Conservation (phyloP, 129 eudicot species). For the Scalesia atractyloides region DNA sequence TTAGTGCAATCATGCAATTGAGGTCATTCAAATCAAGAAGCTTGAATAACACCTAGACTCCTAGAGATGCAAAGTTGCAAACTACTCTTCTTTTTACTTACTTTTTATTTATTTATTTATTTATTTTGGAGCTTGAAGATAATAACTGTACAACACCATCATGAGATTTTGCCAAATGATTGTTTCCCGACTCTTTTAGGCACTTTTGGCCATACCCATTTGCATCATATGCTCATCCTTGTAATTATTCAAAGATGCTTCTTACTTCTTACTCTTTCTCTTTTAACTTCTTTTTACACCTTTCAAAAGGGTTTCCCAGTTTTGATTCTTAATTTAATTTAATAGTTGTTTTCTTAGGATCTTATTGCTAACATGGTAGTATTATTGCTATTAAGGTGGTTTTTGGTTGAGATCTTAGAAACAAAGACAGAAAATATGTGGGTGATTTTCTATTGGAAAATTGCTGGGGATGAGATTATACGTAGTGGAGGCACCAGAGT, state of each 20-base stretch:
- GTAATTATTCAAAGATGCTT: slow-evolving; percentile 30
- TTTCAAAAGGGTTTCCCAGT: not conserved
- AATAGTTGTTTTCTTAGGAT: not conserved
- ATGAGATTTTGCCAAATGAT: slow-evolving; percentile 39
- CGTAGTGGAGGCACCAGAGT: too few relatives aligned
- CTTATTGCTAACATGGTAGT: not conserved
- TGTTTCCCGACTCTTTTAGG: slow-evolving; percentile 37
- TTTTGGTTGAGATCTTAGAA: not conserved
- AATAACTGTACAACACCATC: slow-evolving; percentile 30
- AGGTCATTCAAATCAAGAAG: slow-evolving; percentile 26
- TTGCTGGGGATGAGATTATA: too few relatives aligned
- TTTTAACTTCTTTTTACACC: not conserved
- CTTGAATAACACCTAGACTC: slow-evolving; percentile 33
- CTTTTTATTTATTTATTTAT: slow-evolving; percentile 5
- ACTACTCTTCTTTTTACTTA: slow-evolving; percentile 18
- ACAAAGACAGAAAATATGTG: too few relatives aligned
- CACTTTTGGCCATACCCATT: slow-evolving; percentile 38
- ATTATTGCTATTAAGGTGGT: not conserved
- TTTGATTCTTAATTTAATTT: not conserved
- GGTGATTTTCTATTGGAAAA: too few relatives aligned
- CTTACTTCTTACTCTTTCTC: not conserved
- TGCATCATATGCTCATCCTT: slow-evolving; percentile 25
- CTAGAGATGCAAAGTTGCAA: slow-evolving; percentile 26
- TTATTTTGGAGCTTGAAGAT: slow-evolving; percentile 22
- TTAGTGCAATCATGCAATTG: slow-evolving; percentile 31